Conservation (phyloP, 1,284 basidiomycete genomes). For the Wolfiporia cocos region DNA sequence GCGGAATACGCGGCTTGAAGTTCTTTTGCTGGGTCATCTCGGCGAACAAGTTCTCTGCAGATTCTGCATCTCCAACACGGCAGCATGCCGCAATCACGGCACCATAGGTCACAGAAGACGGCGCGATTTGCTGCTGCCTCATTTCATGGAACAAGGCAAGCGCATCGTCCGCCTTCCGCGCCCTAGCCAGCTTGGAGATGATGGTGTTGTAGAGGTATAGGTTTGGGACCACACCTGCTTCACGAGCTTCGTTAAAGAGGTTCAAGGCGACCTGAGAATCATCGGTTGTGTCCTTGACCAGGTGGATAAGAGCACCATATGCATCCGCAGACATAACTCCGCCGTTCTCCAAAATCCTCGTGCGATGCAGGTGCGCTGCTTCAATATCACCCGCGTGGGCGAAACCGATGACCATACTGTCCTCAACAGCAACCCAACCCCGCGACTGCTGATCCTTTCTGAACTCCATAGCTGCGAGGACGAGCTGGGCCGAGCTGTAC, state of each 20-base stretch:
- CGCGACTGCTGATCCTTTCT: slow-evolving; percentile 46
- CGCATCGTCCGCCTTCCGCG: slow-evolving; percentile 85
- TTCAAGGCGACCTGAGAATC: slow-evolving; percentile 83
- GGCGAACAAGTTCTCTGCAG: slow-evolving; percentile 79
- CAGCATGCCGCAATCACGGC: slow-evolving; percentile 94
- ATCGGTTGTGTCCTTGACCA: slow-evolving; percentile 89
- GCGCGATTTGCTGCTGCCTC: slow-evolving; percentile 62
- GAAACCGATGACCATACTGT: slow-evolving; percentile 82
- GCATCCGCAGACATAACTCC: slow-evolving; percentile 82
- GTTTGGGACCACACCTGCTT: slow-evolving; percentile 68
- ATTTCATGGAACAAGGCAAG: slow-evolving; percentile 83
- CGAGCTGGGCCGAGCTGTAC: slow-evolving; percentile 67
- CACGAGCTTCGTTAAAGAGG: slow-evolving; percentile 78
- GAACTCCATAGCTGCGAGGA: slow-evolving; percentile 40
- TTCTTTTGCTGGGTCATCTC: slow-evolving; percentile 77
- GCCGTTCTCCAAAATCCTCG: slow-evolving; percentile 73
- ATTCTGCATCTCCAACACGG: slow-evolving; percentile 83
- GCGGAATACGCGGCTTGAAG: slow-evolving; percentile 88
- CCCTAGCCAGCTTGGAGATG: slow-evolving; percentile 91
- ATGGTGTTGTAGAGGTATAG: slow-evolving; percentile 93
- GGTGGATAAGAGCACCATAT: slow-evolving; percentile 85
- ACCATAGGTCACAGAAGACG: slow-evolving; percentile 91
- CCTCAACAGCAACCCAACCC: slow-evolving; percentile 78
- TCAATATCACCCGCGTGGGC: slow-evolving; percentile 80
- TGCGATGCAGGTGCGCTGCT: slow-evolving; percentile 75